Conservation (phyloP, 2,329 filamentous ascomycete genomes). For the Chaetomium globosum region DNA sequence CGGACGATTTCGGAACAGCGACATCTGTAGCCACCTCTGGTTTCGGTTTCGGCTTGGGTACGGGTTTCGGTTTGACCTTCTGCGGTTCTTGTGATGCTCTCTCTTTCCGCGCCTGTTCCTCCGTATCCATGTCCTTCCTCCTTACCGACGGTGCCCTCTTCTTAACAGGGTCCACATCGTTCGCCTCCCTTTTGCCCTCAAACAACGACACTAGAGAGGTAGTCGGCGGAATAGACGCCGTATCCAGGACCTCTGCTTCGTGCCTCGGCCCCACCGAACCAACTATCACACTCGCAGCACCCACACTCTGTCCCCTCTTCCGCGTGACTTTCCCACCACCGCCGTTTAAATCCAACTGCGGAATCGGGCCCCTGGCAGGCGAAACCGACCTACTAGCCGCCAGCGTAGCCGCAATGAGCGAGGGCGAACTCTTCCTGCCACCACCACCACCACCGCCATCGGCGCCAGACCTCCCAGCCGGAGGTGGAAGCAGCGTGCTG, state of each 20-base stretch:
- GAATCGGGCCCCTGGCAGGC: conserved; percentile 49
- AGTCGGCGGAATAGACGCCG: conserved; percentile 62
- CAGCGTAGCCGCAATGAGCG: conserved; percentile 63
- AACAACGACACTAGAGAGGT: conserved; percentile 69
- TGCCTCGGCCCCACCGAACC: conserved; percentile 35
- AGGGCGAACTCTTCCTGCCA: conserved; percentile 42
- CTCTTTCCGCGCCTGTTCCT: conserved; percentile 3
- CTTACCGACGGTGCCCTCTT: conserved; percentile 41
- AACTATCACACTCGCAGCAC: conserved; percentile 36
- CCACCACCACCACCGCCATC: conserved; percentile 42
- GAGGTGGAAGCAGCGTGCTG: conserved; percentile 30
- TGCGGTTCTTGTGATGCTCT: conserved; percentile 1
- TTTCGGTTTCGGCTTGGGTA: conserved; percentile 38
- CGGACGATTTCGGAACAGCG: not conserved
- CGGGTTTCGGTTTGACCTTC: conserved; percentile 35
- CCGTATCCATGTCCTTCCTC: conserved; percentile 37
- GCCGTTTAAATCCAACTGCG: conserved; percentile 22
- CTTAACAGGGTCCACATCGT: conserved; percentile 43
- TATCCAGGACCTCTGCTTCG: conserved; percentile 50
- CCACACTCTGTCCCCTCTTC: conserved; percentile 22
- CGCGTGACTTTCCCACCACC: conserved; percentile 10
- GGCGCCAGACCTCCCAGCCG: conserved; percentile 25
- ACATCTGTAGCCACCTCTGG: conserved; percentile 22
- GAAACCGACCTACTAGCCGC: conserved; percentile 65
- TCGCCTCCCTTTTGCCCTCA: conserved; percentile 52